A percentile compares a stretch with the other conserved stretches of the same genome.
Evolutionary conservation across 176 grass and related monocot species (phyloP).

Genomic region (Neostapfia colusana): DNA sequence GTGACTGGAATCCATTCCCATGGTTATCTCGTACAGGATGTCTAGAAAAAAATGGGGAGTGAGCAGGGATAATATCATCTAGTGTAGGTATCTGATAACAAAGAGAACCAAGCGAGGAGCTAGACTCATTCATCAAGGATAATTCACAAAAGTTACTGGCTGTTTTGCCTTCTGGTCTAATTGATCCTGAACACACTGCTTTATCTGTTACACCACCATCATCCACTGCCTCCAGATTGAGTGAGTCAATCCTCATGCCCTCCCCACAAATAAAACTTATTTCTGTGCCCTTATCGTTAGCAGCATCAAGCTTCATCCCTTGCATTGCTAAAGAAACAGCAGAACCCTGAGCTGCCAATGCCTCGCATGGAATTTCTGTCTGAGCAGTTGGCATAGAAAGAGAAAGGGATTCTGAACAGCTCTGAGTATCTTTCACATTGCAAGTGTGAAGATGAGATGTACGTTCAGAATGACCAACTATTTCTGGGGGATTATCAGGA

Average conservation of each 20-base stretch:
- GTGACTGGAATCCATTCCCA: conserved; percentile 29
- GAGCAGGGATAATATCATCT: conserved; percentile 42
- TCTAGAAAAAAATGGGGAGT: conserved; percentile 46
- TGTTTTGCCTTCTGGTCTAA: conserved; percentile 28
- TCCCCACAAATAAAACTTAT: conserved; percentile 31
- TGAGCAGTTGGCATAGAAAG: conserved; percentile 43
- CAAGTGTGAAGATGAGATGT: conserved; percentile 20
- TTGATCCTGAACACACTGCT: neutral
- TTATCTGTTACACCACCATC: conserved; percentile 5
- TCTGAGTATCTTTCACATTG: conserved; percentile 41
- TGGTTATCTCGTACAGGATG: conserved; percentile 1
- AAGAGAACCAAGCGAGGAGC: conserved; percentile 62
- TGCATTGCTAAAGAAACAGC: conserved; percentile 34
- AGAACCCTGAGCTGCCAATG: conserved; percentile 32
- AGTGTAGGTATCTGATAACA: conserved; percentile 72
- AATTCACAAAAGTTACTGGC: neutral
- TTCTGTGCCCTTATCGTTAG: conserved; percentile 12
- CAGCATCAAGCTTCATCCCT: conserved; percentile 29
- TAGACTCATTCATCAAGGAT: conserved; percentile 31
- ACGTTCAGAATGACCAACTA: conserved; percentile 29
- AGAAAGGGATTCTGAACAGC: conserved; percentile 41
- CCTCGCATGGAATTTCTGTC: conserved; percentile 29
- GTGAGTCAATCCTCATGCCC: neutral
- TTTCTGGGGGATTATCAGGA: conserved; percentile 26
- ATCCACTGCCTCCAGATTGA: conserved; percentile 3